These are phyloP conservation scores for Orbilia blumenaviensis DNA, from an alignment of 2,329 filamentous ascomycete genomes.

Conservation along the genomic window DNA sequence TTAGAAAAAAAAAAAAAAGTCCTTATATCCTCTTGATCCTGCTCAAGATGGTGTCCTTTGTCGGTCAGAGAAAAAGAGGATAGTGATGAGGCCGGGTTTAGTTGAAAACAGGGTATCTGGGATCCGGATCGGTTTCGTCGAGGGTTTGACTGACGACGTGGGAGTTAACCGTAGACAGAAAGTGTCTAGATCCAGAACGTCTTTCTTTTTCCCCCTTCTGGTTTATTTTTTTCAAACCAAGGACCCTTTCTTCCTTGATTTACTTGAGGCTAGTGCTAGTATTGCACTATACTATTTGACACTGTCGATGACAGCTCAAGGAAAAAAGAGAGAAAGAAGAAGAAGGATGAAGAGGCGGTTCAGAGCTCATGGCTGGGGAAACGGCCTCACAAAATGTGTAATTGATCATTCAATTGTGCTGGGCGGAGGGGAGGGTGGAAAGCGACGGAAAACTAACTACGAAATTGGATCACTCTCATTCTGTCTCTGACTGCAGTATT, in stretches of 20 bases:
- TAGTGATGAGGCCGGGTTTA: background rate
- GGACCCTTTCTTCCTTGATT: background rate
- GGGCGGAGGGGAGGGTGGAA: background rate
- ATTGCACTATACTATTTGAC: background rate
- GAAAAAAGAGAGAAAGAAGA: background rate
- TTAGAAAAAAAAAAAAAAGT: background rate
- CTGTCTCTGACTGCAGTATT: background rate
- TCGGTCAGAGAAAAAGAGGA: background rate
- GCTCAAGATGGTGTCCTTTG: conserved; percentile 11
- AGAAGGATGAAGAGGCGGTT: conserved; percentile 7
- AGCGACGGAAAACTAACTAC: background rate
- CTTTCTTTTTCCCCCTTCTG: background rate
- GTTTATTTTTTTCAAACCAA: background rate
- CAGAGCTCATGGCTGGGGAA: conserved; percentile 10
- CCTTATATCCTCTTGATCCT: conserved; percentile 11
- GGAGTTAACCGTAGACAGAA: conserved; percentile 38
- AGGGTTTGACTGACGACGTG: conserved; percentile 5
- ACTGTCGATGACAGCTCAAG: background rate
- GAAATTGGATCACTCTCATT: conserved; percentile 36
- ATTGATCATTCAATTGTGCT: background rate
- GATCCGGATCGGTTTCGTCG: conserved; percentile 7
- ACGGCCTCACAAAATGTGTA: background rate
- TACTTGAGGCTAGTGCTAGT: background rate
- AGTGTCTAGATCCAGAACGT: conserved; percentile 18
- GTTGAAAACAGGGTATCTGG: conserved; percentile 2